Conservation (phyloP, 1,284 basidiomycete genomes). For the Malassezia equina region DNA sequence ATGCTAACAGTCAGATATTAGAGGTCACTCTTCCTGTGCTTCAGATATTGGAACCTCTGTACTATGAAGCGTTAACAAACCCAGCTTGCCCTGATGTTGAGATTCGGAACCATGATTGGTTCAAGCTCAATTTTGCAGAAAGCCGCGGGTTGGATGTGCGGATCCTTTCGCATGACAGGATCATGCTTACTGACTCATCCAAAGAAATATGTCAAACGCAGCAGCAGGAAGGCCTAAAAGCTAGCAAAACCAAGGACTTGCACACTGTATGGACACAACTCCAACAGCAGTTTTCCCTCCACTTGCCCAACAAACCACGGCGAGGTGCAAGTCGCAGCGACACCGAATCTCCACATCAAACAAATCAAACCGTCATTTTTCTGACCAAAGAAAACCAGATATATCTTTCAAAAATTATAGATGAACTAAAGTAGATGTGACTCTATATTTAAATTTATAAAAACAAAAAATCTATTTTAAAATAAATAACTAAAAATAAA, state of each 20-base stretch:
- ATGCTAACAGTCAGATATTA: background rate
- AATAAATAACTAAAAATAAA: slow-evolving; percentile 5
- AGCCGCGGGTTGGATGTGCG: background rate
- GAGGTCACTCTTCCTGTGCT: background rate
- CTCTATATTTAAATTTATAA: background rate
- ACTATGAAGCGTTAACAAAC: background rate
- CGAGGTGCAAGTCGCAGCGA: background rate
- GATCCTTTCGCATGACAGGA: background rate
- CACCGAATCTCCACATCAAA: background rate
- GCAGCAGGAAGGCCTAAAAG: too few species aligned
- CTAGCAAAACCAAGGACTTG: background rate
- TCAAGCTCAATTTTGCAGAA: background rate
- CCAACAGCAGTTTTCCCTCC: background rate
- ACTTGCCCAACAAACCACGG: background rate
- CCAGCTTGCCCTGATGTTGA: background rate
- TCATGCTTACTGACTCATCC: background rate
- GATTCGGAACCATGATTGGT: background rate
- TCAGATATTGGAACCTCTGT: background rate
- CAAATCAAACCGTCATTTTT: background rate
- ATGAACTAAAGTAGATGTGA: background rate
- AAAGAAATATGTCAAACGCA: too few species aligned
- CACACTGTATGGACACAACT: background rate
- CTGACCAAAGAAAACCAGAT: background rate
- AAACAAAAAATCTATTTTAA: background rate
- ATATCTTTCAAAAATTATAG: background rate